Evolutionary conservation across 371 early-diverging fungal genomes (phyloP).

Genomic region (Entomophthora muscae): DNA sequence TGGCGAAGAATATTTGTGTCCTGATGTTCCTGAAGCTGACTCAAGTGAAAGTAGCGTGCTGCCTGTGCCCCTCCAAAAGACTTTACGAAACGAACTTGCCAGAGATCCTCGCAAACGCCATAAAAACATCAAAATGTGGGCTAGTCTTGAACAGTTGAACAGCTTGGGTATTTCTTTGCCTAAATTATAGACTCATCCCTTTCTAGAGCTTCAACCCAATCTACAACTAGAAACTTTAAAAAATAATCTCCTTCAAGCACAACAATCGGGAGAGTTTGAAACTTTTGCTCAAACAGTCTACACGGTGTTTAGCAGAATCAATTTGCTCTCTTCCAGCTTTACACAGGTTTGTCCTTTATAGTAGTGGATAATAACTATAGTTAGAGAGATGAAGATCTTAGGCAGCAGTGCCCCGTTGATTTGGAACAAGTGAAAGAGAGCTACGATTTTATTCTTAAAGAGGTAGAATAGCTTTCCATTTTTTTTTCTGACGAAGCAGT

Average conservation of each 20-base stretch:
- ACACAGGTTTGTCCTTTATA: not conserved
- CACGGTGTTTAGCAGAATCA: not conserved
- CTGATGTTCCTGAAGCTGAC: not conserved
- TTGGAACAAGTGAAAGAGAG: not conserved
- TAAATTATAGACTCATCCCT: no score
- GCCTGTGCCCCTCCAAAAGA: not conserved
- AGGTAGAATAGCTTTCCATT: not conserved
- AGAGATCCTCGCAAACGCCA: not conserved
- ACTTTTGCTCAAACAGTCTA: not conserved
- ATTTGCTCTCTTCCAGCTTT: constrained; percentile 2
- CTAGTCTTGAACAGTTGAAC: not conserved
- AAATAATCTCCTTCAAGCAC: not conserved
- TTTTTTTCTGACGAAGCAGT: no score
- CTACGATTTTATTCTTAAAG: not conserved
- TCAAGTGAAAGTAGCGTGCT: not conserved
- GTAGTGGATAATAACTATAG: not conserved
- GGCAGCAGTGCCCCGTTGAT: not conserved
- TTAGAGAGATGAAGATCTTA: not conserved
- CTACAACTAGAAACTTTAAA: not conserved
- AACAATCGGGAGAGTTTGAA: not conserved
- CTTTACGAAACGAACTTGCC: not conserved
- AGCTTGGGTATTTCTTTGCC: not conserved
- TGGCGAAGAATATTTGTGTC: not conserved
- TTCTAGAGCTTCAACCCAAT: not conserved
- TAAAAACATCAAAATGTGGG: not conserved